phyloP scores from a whole-genome alignment of 2,329 filamentous ascomycete species.

The Shiraia bambusicola region DNA sequence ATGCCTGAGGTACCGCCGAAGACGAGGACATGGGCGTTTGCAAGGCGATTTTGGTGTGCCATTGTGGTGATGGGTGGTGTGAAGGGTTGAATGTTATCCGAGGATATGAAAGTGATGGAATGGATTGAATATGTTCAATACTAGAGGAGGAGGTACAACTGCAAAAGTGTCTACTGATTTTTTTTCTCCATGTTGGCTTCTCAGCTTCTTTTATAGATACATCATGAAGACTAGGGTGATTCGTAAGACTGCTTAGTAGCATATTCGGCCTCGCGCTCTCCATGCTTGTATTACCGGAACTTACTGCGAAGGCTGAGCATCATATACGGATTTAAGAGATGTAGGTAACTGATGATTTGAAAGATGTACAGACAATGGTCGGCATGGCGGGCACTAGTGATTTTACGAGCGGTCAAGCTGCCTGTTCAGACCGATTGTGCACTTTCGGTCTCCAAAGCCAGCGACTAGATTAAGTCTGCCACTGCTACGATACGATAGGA shows the following conservation, averaged over 20 bases:
- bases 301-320: too few relatives aligned
- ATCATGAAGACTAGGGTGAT: too few relatives aligned
- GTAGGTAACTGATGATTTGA: neutral
- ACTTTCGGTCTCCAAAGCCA: neutral
- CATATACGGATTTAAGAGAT: neutral
- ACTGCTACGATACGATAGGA: too few relatives aligned
- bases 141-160: neutral
- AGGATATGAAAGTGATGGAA: neutral
- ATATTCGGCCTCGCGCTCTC: too few relatives aligned
- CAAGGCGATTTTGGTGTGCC: constrained; percentile 51
- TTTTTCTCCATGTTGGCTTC: too few relatives aligned
- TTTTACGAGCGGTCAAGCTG: constrained; percentile 21
- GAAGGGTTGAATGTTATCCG: neutral
- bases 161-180: neutral
- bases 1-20: constrained; percentile 68
- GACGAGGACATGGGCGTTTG: constrained; percentile 56
- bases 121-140: neutral
- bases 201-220: neutral
- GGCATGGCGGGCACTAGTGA: constrained; percentile 16
- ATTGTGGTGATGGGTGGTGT: constrained; percentile 11
- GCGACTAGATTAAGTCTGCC: too few relatives aligned
- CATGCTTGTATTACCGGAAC: too few relatives aligned
- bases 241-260: too few relatives aligned
- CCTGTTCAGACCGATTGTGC: constrained; percentile 12
- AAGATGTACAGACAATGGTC: neutral